These are phyloP conservation scores for Scedosporium dehoogii DNA, from an alignment of 2,329 filamentous ascomycete species.

Conservation along the genomic window DNA sequence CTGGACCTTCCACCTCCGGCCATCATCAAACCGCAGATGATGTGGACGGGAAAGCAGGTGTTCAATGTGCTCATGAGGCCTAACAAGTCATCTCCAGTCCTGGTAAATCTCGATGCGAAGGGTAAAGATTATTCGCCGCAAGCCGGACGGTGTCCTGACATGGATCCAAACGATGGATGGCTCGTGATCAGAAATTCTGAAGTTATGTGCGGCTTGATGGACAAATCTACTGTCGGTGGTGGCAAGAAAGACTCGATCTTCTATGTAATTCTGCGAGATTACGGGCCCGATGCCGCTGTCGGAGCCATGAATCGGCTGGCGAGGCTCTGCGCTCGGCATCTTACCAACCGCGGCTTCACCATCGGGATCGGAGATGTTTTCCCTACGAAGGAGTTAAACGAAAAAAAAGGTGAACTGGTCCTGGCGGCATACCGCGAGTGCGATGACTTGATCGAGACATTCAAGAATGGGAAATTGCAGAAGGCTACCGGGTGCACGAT, in stretches of 20 bases:
- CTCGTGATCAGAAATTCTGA: constrained; percentile 92
- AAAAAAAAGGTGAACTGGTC: constrained; percentile 68
- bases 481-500: constrained; percentile 85
- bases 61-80: constrained; percentile 89
- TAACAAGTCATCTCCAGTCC: constrained; percentile 70
- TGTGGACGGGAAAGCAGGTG: constrained; percentile 97
- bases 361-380: constrained; percentile 95
- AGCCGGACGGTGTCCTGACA: constrained; percentile 49
- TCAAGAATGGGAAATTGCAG: constrained; percentile 69
- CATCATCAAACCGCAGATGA: constrained; percentile 70
- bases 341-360: constrained; percentile 88
- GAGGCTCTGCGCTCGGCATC: constrained; percentile 77
- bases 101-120: constrained; percentile 87
- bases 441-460: constrained; percentile 72
- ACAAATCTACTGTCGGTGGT: constrained; percentile 93
- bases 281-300: constrained; percentile 79
- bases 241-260: constrained; percentile 98
- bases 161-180: constrained; percentile 83
- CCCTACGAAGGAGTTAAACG: constrained; percentile 60
- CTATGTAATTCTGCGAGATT: constrained; percentile 93
- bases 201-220: constrained; percentile 95
- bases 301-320: constrained; percentile 89
- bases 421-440: constrained; percentile 69
- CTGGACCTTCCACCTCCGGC: constrained; percentile 82
- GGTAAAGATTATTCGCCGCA: constrained; percentile 70